Evolutionary conservation across 495 filamentous ascomycete genomes (phyloP).

Genomic region (Rusavskia elegans): DNA sequence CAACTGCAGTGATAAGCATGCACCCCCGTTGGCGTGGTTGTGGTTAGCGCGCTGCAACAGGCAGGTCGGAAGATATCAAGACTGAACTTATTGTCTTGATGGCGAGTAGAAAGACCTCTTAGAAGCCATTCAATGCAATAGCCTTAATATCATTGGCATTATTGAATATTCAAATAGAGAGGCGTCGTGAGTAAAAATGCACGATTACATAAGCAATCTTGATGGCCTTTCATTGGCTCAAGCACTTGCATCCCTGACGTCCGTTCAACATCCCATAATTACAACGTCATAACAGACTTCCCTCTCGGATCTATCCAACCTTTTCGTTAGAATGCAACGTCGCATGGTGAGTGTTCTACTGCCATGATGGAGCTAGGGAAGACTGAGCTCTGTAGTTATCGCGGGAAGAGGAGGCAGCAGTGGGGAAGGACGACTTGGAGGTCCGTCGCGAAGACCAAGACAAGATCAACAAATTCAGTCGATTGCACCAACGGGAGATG

Average conservation of each 20-base stretch:
- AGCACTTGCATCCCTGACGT: too few species aligned
- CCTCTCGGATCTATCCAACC: not conserved
- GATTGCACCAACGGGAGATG: slow-evolving; percentile 74
- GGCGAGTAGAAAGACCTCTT: too few species aligned
- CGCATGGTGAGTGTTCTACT: slow-evolving; percentile 7
- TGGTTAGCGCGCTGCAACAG: too few species aligned
- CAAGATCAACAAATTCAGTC: slow-evolving; percentile 95
- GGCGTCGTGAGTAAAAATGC: too few species aligned
- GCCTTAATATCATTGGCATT: too few species aligned
- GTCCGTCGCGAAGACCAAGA: slow-evolving; percentile 95
- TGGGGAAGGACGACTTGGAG: slow-evolving; percentile 64
- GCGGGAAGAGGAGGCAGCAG: slow-evolving; percentile 69
- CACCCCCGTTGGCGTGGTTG: not conserved
- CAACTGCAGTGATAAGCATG: not conserved
- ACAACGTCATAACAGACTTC: not conserved
- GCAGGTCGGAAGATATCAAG: too few species aligned
- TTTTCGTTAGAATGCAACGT: slow-evolving; percentile 6
- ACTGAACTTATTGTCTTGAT: too few species aligned
- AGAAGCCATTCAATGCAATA: too few species aligned
- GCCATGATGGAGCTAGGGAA: not conserved
- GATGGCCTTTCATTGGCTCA: too few species aligned
- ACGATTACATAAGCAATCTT: too few species aligned
- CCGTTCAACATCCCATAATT: too few species aligned
- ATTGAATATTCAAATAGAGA: too few species aligned
- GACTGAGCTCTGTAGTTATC: slow-evolving; percentile 48